phyloP scores from a whole-genome alignment of 176 grass and related monocot species.

The Elaeis guineensis region DNA sequence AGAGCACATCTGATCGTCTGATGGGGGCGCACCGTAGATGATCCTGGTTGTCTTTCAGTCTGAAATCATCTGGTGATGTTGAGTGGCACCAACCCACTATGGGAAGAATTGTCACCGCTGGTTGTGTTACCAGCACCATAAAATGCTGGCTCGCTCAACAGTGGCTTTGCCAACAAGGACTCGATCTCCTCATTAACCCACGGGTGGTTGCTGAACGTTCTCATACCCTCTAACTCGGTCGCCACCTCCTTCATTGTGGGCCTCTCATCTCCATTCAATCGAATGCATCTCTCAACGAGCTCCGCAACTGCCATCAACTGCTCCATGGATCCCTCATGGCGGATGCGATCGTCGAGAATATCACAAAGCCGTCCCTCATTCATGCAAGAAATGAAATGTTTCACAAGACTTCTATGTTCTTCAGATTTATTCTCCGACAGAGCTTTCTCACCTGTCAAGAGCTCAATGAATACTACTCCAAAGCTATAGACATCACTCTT shows the following conservation, averaged over 20 bases:
- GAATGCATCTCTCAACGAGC: constrained; percentile 9
- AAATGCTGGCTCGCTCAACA: too few species aligned
- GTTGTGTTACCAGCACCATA: too few species aligned
- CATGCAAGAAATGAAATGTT: constrained; percentile 3
- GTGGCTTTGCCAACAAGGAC: too few species aligned
- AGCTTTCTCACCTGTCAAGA: constrained; percentile 7
- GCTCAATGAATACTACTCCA: constrained; percentile 5
- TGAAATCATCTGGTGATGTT: too few species aligned
- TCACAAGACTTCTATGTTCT: constrained; percentile 2
- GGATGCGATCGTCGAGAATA: neutral
- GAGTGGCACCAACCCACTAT: too few species aligned
- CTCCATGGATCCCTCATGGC: constrained; percentile 4
- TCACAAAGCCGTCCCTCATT: constrained; percentile 7
- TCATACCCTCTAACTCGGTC: constrained; percentile 11
- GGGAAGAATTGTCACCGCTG: too few species aligned
- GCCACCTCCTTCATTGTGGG: constrained; percentile 25
- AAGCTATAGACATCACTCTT: constrained; percentile 26
- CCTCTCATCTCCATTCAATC: constrained; percentile 3
- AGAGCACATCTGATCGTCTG: too few species aligned
- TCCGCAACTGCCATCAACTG: constrained; percentile 14
- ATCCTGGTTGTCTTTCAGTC: too few species aligned
- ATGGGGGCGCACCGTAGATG: too few species aligned
- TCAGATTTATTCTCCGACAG: neutral
- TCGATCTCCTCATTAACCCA: too few species aligned
- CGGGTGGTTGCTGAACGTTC: constrained; percentile 4